Base-by-base conservation (phyloP, 768 basidiomycete genomes). In the Agaricus bisporus region DNA sequence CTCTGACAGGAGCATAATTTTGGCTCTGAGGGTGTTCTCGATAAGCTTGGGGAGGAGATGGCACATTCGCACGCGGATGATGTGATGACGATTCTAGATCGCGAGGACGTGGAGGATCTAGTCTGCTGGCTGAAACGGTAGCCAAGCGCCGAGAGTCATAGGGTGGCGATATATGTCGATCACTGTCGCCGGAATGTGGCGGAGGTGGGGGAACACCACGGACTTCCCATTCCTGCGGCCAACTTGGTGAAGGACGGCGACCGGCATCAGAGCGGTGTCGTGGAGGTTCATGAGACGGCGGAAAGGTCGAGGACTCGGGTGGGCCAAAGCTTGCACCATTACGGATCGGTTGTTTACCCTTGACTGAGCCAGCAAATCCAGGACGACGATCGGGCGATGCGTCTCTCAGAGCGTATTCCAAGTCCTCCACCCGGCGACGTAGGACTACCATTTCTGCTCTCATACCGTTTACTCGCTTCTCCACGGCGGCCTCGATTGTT, bases 371-470 rank as follows among this genome's bases (percentile, higher is more conserved):
- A 48, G 36, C 18, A 25, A 28, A 29, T 20, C 49, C 49, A 47
- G 41, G 45, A 29, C 48, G 49, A 17, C 48, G 54, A 25, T 37
- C 48, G 18, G 46, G 48, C 39, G 51, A 37, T 18, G 50, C 36
- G 29, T 49, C 60, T 14, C 70, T 69, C 15, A 77, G 60, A 1
- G 73, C 72, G 12, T 73, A 80, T 63, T 88, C 88, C 41, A 91
- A 70, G 59, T 89, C 87, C 46, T 85, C 83, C 43, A 91, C 76
- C 32, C 84, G 73, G 28, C 81, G 72, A 50, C 78, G 76, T 54
- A 91, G 68, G n/a, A 72, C 70, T 14, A 64, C 63, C 54, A 90
- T 73, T 67, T 91, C 88, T 20, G 78, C 74, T 41, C 75, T 77
- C 70, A 88, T 73, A n/a, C 67, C 70, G 6, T 73, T 73, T 10